These are phyloP conservation scores for Phaeosphaeria sp. DNA, from an alignment of 2,329 filamentous ascomycete genomes.

Conservation along the genomic window DNA sequence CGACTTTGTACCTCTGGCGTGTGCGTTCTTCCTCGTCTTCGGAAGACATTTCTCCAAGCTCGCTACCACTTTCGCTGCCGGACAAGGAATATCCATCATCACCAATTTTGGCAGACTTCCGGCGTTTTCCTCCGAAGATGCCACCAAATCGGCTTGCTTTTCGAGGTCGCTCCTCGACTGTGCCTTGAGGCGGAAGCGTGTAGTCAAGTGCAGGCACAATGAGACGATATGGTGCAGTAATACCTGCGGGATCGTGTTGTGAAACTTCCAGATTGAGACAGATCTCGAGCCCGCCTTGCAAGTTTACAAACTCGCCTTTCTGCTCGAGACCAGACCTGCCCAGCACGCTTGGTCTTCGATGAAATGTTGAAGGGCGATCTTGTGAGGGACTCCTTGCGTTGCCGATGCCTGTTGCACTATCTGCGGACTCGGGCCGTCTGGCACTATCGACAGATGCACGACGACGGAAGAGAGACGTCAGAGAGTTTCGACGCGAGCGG, in stretches of 20 bases:
- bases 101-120: conserved; percentile 31
- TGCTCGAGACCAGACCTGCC: conserved; percentile 48
- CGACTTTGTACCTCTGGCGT: conserved; percentile 43
- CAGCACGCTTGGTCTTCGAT: conserved; percentile 53
- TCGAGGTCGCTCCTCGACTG: conserved; percentile 25
- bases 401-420: conserved; percentile 27
- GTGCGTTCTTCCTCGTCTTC: conserved; percentile 40
- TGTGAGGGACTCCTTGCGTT: conserved; percentile 15
- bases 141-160: conserved; percentile 39
- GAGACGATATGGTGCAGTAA: conserved; percentile 85
- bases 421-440: conserved; percentile 31
- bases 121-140: conserved; percentile 29
- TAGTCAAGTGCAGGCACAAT: conserved; percentile 78
- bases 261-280: conserved; percentile 89
- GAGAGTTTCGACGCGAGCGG: conserved; percentile 42
- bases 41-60: conserved; percentile 31
- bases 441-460: conserved; percentile 39
- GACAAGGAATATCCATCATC: conserved; percentile 42
- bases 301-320: conserved; percentile 62
- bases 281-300: conserved; percentile 85
- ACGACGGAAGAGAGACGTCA: conserved; percentile 43
- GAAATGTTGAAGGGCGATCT: conserved; percentile 50
- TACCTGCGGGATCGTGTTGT: conserved; percentile 82
- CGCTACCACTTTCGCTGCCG: conserved; percentile 34
- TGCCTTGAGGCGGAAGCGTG: conserved; percentile 21